Percentiles rank a stretch among this genome's conserved stretches.
Evolutionary conservation across 2,329 filamentous ascomycete species (phyloP).

Genomic region (Ophiosphaerella narmari): DNA sequence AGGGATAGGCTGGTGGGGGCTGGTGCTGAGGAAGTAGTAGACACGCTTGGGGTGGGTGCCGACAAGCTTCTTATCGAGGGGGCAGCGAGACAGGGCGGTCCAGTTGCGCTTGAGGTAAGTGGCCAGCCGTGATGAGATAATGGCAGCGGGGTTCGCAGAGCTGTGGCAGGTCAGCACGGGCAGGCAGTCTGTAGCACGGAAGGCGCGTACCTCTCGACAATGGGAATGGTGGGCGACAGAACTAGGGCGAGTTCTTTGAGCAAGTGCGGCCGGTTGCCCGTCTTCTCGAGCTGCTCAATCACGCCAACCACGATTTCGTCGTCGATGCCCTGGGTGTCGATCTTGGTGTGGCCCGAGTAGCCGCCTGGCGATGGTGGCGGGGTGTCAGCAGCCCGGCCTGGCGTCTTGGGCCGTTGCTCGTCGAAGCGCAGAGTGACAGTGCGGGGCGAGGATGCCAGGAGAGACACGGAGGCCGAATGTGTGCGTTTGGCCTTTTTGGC

Average conservation of each 20-base stretch:
- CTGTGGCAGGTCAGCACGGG: constrained; percentile 58
- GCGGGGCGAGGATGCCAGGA: constrained; percentile 51
- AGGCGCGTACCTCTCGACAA: constrained; percentile 83
- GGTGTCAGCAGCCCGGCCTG: constrained; percentile 62
- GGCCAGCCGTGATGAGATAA: constrained; percentile 90
- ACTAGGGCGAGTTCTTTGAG: constrained; percentile 90
- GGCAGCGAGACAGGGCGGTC: constrained; percentile 79
- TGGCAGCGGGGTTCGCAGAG: constrained; percentile 92
- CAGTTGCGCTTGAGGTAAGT: constrained; percentile 85
- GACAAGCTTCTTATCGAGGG: constrained; percentile 89
- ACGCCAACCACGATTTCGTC: constrained; percentile 95
- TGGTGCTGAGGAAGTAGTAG: constrained; percentile 95
- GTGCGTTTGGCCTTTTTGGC: constrained; percentile 74
- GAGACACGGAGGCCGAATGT: constrained; percentile 58
- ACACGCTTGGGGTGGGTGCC: constrained; percentile 90
- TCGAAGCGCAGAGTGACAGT: constrained; percentile 54
- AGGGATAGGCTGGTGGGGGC: constrained; percentile 79
- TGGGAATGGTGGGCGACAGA: constrained; percentile 74
- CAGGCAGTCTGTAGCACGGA: constrained; percentile 18
- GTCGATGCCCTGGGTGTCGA: constrained; percentile 83
- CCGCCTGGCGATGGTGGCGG: constrained; percentile 75
- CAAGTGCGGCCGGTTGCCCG: constrained; percentile 88
- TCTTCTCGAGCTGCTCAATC: constrained; percentile 84
- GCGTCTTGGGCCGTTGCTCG: constrained; percentile 52
- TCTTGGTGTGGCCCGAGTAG: constrained; percentile 57